Percentiles rank a stretch among this genome's conserved stretches.
These are phyloP conservation scores for Mycena albidolilacea DNA, from an alignment of 768 basidiomycete species.

Conservation along the genomic window DNA sequence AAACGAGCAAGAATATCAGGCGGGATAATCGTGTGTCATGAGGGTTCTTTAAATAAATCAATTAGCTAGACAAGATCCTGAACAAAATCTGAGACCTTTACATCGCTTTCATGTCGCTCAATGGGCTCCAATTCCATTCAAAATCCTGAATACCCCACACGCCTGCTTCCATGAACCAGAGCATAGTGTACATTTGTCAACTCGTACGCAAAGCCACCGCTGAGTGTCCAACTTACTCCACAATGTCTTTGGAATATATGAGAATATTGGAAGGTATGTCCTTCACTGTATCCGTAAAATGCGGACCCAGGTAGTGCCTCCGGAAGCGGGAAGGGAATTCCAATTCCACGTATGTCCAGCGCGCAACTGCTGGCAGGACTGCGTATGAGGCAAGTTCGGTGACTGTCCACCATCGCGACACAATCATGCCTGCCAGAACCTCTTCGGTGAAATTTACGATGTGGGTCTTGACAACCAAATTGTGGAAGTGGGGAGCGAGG, in stretches of 20 bases:
- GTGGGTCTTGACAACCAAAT: background rate
- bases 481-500: background rate
- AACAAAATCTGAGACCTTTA: slow-evolving; percentile 25
- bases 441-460: background rate
- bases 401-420: slow-evolving; percentile 1
- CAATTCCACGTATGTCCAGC: background rate
- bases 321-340: slow-evolving; percentile 4
- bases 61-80: slow-evolving; percentile 28
- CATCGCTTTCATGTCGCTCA: slow-evolving; percentile 16
- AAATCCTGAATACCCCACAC: slow-evolving; percentile 19
- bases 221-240: slow-evolving; percentile 22
- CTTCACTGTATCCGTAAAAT: background rate
- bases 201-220: slow-evolving; percentile 21
- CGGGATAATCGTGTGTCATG: slow-evolving; percentile 25
- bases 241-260: slow-evolving; percentile 15
- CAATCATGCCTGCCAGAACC: background rate
- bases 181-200: slow-evolving; percentile 23
- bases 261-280: slow-evolving; percentile 4
- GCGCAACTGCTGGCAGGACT: slow-evolving; percentile 1
- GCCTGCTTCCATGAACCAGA: slow-evolving; percentile 23
- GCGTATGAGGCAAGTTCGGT: background rate
- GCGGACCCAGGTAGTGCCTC: background rate
- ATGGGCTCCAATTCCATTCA: slow-evolving; percentile 18
- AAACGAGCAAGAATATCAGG: slow-evolving; percentile 28
- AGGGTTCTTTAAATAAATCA: slow-evolving; percentile 30